Conservation (phyloP, 2,329 filamentous ascomycete genomes). For the Ramularia endophylla region DNA sequence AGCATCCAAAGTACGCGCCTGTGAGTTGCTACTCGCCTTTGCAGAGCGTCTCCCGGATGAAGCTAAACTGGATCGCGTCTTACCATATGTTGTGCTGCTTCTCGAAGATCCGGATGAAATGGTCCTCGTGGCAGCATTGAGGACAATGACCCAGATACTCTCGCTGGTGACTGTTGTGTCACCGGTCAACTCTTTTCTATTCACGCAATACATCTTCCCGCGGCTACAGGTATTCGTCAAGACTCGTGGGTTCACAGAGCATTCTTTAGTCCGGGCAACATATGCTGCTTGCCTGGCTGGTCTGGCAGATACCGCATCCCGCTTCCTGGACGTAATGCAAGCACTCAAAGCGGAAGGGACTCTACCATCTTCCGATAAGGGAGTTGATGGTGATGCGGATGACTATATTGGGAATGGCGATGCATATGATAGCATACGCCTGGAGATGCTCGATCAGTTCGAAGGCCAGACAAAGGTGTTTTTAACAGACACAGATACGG, state of each 20-base stretch:
- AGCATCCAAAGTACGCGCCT: conserved; percentile 80
- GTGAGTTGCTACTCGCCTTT: conserved; percentile 87
- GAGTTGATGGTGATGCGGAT: conserved; percentile 60
- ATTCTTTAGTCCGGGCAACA: conserved; percentile 72
- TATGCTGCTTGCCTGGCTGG: conserved; percentile 91
- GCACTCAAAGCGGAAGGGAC: conserved; percentile 79
- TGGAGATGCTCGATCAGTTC: conserved; percentile 75
- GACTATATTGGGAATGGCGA: conserved; percentile 64
- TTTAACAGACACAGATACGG: conserved; percentile 77
- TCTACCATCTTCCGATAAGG: conserved; percentile 68
- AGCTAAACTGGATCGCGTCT: conserved; percentile 85
- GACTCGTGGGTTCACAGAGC: conserved; percentile 40
- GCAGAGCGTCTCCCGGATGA: conserved; percentile 89
- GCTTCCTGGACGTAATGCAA: conserved; percentile 86
- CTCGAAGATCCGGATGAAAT: conserved; percentile 76
- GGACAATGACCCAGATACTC: conserved; percentile 82
- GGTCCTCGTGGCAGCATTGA: conserved; percentile 78
- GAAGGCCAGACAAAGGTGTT: conserved; percentile 84
- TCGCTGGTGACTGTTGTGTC: conserved; percentile 86
- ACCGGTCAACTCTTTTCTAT: conserved; percentile 61
- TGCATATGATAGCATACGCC: conserved; percentile 79
- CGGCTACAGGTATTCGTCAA: conserved; percentile 53
- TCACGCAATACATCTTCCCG: conserved; percentile 60
- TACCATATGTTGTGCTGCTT: conserved; percentile 82
- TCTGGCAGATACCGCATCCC: conserved; percentile 75